Evolutionary conservation across 768 basidiomycete species (phyloP), one percentile per base, ranked within the genome.

Genomic region (Neoboletus magnificus): DNA sequence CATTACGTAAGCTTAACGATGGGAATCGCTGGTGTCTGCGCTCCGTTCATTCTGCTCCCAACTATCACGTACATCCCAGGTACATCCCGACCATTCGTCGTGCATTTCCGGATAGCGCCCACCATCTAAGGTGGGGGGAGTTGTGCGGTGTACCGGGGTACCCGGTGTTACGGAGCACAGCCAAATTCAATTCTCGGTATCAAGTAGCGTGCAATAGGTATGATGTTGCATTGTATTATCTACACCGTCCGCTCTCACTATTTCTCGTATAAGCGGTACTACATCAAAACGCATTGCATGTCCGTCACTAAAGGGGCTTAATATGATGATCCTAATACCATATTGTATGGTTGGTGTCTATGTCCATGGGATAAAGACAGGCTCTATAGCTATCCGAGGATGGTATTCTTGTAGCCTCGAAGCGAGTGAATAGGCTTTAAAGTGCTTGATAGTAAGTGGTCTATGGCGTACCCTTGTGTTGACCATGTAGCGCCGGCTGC

Each of bases 281-380:
- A 30, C 20, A 44, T 35, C n/a, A 40, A n/a, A 40, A 27, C 44
- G 46, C 3, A 20, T 48, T 37, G 39, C 35, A 54, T 43, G 20
- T 46, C 41, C 3, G 15, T 18, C 30, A 11, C 20, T 15, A 33
- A 33, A 46, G 45, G 48, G 7, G 27, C 16, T 22, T 54, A 62
- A 18, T 40, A 56, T 16, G 30, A 10, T 2, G 49, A 29, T 8
- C 35, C 40, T 20, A 41, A 25, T 22, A 32, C 44, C 54, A 49
- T 41, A 23, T 45, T 50, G 52, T 50, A 40, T 53, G 65, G 48
- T 18, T 47, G 48, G 27, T 57, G 51, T 4, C 37, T 54, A 37
- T 50, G 16, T 16, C 39, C 50, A 1, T 58, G 37, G 10, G 48
- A 46, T 32, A 52, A 49, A 30, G 46, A 7, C 5, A 25, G 47